phyloP scores from a whole-genome alignment of 495 filamentous ascomycete species.

The Collariella sp. region DNA sequence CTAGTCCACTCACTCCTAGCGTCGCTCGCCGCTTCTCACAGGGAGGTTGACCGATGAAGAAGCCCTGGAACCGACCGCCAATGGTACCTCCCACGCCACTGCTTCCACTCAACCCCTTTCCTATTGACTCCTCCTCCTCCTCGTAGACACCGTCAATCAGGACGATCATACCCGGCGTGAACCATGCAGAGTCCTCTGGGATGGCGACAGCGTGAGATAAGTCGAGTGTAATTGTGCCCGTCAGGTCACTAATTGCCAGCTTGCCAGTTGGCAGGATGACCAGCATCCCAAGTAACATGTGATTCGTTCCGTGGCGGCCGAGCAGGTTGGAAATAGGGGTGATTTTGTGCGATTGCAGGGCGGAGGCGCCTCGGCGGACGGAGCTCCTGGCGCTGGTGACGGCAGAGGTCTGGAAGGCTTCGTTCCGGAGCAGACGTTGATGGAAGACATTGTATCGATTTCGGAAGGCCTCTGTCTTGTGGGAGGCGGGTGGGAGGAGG shows the following conservation, averaged over 20 bases:
- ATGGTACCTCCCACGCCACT: conserved; percentile 81
- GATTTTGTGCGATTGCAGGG: conserved; percentile 68
- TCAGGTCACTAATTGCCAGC: conserved; percentile 73
- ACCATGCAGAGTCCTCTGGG: conserved; percentile 81
- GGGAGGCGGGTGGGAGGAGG: conserved; percentile 67
- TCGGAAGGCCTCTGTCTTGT: conserved; percentile 78
- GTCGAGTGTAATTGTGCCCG: conserved; percentile 79
- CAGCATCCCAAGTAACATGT: conserved; percentile 81
- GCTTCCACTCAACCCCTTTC: conserved; percentile 60
- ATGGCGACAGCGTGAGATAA: conserved; percentile 71
- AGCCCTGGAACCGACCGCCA: conserved; percentile 79
- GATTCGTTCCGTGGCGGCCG: conserved; percentile 72
- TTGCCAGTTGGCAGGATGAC: conserved; percentile 73
- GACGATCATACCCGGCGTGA: conserved; percentile 89
- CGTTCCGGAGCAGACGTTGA: conserved; percentile 83
- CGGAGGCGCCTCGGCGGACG: conserved; percentile 47
- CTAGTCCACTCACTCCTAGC: conserved; percentile 54
- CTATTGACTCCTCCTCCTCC: conserved; percentile 66
- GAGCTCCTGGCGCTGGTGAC: conserved; percentile 43
- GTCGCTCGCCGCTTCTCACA: conserved; percentile 75
- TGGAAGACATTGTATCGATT: conserved; percentile 85
- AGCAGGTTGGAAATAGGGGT: conserved; percentile 91
- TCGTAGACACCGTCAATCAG: conserved; percentile 91
- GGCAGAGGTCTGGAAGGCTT: conserved; percentile 78
- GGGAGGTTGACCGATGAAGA: conserved; percentile 81